Conservation (phyloP, 805 yeast species). For the Torulaspora franciscae region DNA sequence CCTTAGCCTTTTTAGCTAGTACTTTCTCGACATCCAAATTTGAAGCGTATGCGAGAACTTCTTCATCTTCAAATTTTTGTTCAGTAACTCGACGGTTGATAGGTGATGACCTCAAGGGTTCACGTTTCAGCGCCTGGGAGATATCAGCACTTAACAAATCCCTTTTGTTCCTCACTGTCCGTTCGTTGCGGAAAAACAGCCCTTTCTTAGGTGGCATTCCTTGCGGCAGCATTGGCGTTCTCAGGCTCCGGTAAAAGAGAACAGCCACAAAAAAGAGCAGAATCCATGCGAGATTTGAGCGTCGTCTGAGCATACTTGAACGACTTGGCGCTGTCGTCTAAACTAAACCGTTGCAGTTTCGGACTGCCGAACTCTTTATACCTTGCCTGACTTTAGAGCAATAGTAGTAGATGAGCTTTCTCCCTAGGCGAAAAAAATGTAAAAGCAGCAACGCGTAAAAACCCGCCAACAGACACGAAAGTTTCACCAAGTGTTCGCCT, state of each 20-base stretch:
- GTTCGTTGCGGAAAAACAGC: background rate
- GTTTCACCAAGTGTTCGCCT: background rate
- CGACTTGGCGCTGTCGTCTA: background rate
- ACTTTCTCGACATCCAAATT: slow-evolving; percentile 13
- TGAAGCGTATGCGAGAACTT: slow-evolving; percentile 11
- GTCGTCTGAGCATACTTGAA: slow-evolving; percentile 1
- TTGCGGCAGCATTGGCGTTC: background rate
- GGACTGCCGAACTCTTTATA: background rate
- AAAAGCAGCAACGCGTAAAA: background rate
- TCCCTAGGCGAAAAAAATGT: background rate
- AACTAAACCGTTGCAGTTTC: too few species aligned
- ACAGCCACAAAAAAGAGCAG: background rate
- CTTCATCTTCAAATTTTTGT: slow-evolving; percentile 6
- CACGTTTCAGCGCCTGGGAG: slow-evolving; percentile 6
- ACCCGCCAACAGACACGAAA: background rate
- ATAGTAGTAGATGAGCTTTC: background rate
- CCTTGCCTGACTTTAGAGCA: background rate
- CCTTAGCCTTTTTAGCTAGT: slow-evolving; percentile 2
- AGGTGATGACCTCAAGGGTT: slow-evolving; percentile 6
- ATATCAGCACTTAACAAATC: slow-evolving; percentile 14
- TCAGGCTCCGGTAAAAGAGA: background rate
- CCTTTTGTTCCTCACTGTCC: background rate
- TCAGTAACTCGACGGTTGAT: slow-evolving; percentile 2
- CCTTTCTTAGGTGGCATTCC: background rate
- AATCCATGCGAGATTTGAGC: background rate